Evolutionary conservation across 257 asterid genomes (phyloP), one percentile per base, ranked within the genome.

Genomic region (Scutellaria barbata): DNA sequence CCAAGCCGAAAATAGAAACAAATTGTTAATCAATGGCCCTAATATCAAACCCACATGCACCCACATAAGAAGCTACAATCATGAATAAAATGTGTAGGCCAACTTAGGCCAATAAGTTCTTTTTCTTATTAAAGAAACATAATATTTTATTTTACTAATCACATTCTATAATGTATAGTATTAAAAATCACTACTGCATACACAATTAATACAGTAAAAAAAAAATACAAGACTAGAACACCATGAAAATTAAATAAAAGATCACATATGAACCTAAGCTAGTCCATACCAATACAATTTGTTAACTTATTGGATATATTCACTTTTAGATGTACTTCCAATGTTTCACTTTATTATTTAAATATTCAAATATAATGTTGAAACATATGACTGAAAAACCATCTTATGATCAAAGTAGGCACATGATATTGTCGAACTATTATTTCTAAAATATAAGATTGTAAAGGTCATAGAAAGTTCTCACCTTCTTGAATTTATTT

Each of bases 1-100:
- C 68, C 12, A 67, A 74, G 78, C 85, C 80, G 66, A 80, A 83
- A 65, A 70, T 68, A 63, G 85, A 63, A 77, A 67, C 43, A 12
- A 3, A 11, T 22, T 16, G 30, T 47, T 1, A 66, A 60, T 69
- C 5, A 42, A 20, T 42, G 42, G 68, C 66, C 59, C 58, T 65
- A 53, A 43, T 13, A 17, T 64, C 47, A 25, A 45, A 47, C 65
- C 45, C 43, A 53, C 63, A 52, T 12, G 35, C 54, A 61, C 68
- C 74, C 48, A 58, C 45, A 58, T 56, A 63, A 57, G 48, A 71
- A 67, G 46, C 17, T 12, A 51, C 18, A 35, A 70, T 56, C 37
- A 13, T 48, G 73, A 66, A 68, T 68, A n/a, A 71, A 46, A 67
- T 33, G 42, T 74, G 67, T 69, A 41, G 66, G 72, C 60, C 80